Conservation (phyloP, 495 filamentous ascomycete species). For the Neurospora sp. region DNA sequence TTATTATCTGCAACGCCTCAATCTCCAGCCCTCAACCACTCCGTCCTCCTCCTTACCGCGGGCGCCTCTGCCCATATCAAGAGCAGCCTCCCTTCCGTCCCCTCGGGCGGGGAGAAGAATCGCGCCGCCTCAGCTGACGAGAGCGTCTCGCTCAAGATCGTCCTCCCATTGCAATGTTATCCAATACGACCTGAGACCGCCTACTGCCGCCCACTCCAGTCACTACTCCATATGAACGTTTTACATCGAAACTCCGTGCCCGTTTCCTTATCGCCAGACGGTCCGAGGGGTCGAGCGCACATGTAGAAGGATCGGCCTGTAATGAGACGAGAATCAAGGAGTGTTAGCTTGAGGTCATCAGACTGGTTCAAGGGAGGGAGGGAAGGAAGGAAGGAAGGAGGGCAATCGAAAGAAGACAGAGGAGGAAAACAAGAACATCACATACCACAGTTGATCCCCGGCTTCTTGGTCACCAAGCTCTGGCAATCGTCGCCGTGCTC, state of each 20-base stretch:
- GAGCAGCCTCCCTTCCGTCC: conserved; percentile 33
- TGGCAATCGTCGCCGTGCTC: conserved; percentile 86
- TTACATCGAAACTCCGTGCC: conserved; percentile 75
- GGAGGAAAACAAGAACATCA: neutral
- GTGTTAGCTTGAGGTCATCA: neutral
- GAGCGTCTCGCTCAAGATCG: conserved; percentile 24
- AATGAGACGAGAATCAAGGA: neutral
- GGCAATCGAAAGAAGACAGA: neutral
- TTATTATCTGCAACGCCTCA: neutral
- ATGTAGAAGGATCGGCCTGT: conserved; percentile 77
- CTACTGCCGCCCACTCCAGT: conserved; percentile 46
- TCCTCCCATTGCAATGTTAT: conserved; percentile 10
- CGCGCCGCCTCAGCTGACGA: conserved; percentile 22
- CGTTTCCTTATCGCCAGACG: conserved; percentile 69
- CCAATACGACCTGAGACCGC: neutral
- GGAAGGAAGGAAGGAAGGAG: neutral
- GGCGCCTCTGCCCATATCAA: conserved; percentile 39
- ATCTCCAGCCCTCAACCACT: too few relatives aligned
- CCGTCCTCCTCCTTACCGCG: conserved; percentile 25
- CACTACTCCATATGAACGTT: conserved; percentile 87
- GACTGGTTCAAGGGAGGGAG: neutral
- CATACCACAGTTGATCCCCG: conserved; percentile 63
- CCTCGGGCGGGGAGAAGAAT: conserved; percentile 34
- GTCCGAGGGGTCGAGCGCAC: conserved; percentile 70
- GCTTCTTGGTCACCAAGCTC: conserved; percentile 71